Base-by-base conservation (phyloP, 805 yeast species). In the Kuraishia borneana region DNA sequence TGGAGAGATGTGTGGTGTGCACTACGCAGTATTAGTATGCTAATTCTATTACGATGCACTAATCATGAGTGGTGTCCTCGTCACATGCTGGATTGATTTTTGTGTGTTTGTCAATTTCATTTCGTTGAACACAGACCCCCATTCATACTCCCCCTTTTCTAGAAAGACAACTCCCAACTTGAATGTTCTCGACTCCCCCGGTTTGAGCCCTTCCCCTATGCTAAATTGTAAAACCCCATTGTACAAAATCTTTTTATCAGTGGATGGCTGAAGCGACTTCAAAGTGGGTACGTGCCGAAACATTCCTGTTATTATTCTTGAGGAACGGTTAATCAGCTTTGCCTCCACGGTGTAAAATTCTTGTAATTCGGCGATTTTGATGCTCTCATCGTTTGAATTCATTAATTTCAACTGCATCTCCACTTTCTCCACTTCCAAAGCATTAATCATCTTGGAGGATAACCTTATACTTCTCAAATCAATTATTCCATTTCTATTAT, bases 121-220 rank as follows among this genome's bases (percentile, higher is more conserved):
- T 36, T 66, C 71, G 36, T 76, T 82, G 41, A 75, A 61, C 10
- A 74, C 53, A 0, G 70, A 68, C 1, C 88, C 84, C 80, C 95
- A 78, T 50, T 83, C 92, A 49, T 78, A 87, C 32, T 73, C 78
- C 2, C 96, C 97, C 30, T 66, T 65, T 36, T 82, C 88, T 26
- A 88, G 57, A 4, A 84, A 70, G 14, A 78, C 66, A 32, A 78
- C 68, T 6, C 83, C 73, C 26, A 81, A 50, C 18, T 62, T 63
- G 21, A 73, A 57, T 2, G 51, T 58, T 3, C 58, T 34, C 0
- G 60, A 45, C 18, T 57, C 65, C 1, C 70, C 68, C 0, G 79
- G 65, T 2, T 44, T 45, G 1, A 78, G 43, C 2, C 56, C 50
- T 1, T 54, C 44, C 0, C 66, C 59, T 5, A 76, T 48, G 18